A percentile compares a stretch with the other conserved stretches of the same genome.
phyloP scores from a whole-genome alignment of 306 rosid genomes.

The Prunus mongolica region DNA sequence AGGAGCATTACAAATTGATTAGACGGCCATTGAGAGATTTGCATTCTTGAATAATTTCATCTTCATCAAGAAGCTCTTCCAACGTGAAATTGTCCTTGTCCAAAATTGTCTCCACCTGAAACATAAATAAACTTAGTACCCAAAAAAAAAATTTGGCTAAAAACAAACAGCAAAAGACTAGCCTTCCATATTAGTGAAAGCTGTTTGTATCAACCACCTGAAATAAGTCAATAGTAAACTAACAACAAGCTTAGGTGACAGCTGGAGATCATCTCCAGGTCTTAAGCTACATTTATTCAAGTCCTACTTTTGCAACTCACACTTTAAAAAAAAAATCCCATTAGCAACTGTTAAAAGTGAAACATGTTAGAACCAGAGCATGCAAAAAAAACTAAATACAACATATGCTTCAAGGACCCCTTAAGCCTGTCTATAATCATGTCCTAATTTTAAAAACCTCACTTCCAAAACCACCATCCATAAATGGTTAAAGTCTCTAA shows the following conservation, averaged over 20 bases:
- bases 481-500: not conserved
- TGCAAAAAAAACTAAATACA: not conserved
- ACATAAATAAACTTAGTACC: not conserved
- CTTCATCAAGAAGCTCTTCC: conserved; percentile 97
- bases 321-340: not conserved
- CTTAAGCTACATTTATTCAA: not conserved
- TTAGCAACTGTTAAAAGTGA: not conserved
- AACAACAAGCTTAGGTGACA: not conserved
- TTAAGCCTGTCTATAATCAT: not conserved
- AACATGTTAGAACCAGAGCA: not conserved
- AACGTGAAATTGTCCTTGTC: conserved; percentile 82
- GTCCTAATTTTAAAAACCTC: not conserved
- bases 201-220: not conserved
- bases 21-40: conserved; percentile 95
- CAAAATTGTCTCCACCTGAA: conserved; percentile 97
- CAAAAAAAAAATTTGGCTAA: conserved; percentile 3
- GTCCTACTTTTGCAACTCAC: not conserved
- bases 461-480: not conserved
- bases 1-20: conserved; percentile 80
- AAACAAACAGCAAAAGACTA: conserved; percentile 6
- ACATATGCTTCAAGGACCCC: not conserved
- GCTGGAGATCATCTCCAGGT: not conserved
- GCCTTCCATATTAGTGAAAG: not conserved
- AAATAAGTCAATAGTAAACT: not conserved
- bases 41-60: conserved; percentile 98